These are phyloP conservation scores for Wickerhamomyces ciferrii DNA, from an alignment of 805 yeast species.

Conservation along the genomic window DNA sequence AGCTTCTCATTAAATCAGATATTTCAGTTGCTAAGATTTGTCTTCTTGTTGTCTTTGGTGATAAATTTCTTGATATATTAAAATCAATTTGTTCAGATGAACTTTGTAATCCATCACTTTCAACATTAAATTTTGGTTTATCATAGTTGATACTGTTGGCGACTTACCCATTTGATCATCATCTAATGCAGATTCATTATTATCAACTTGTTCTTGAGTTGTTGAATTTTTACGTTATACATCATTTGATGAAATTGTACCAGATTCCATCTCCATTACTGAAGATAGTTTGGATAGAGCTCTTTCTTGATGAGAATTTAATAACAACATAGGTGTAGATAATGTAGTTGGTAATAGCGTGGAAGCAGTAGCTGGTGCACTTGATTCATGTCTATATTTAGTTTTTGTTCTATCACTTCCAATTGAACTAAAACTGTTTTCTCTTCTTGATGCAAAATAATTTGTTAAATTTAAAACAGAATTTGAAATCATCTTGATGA, in stretches of 20 bases:
- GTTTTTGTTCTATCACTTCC: conserved; percentile 29
- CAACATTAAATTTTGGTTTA: background rate
- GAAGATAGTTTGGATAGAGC: conserved; percentile 21
- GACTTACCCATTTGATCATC: background rate
- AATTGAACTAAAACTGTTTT: conserved; percentile 28
- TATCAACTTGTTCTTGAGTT: background rate
- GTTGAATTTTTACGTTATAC: background rate
- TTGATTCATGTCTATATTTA: conserved; percentile 38
- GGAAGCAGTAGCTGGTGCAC: conserved; percentile 57
- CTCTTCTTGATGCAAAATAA: conserved; percentile 31
- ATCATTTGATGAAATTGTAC: background rate
- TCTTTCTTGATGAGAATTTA: conserved; percentile 34
- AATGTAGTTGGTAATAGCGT: conserved; percentile 55
- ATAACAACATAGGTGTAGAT: conserved; percentile 56
- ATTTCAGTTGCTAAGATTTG: conserved; percentile 48
- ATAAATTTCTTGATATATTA: conserved; percentile 26
- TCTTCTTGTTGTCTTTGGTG: conserved; percentile 40
- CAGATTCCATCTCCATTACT: conserved; percentile 14
- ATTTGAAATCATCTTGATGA: conserved; percentile 29
- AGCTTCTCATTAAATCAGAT: conserved; percentile 39
- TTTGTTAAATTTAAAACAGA: conserved; percentile 34
- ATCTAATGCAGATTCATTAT: background rate
- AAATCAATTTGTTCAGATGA: conserved; percentile 4
- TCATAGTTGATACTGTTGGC: background rate
- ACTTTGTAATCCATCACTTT: background rate